phyloP scores from a whole-genome alignment of 1,139 yeast genomes.

The Taiozyma sp. region DNA sequence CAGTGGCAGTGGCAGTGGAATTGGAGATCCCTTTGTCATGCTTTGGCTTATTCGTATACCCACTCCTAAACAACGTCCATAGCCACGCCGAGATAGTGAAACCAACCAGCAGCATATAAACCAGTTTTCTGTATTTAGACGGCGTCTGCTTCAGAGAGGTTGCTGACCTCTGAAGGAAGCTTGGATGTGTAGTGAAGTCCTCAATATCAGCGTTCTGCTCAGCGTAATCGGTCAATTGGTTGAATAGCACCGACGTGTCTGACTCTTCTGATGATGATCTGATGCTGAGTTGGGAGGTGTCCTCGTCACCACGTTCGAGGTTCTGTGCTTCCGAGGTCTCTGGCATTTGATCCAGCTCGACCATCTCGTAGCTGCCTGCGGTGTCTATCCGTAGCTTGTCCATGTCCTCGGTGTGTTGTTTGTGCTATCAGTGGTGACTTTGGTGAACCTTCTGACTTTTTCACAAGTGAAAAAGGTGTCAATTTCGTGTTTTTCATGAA shows the following conservation, averaged over 20 bases:
- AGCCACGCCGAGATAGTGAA: neutral
- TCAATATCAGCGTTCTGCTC: neutral
- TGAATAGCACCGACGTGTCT: neutral
- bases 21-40: neutral
- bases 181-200: constrained; percentile 4
- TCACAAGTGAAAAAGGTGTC: neutral
- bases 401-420: neutral
- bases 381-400: neutral
- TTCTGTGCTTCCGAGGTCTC: neutral
- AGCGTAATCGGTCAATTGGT: constrained; percentile 3
- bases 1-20: neutral
- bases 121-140: neutral
- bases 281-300: neutral
- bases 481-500: neutral
- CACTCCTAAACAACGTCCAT: neutral
- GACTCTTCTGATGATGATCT: neutral
- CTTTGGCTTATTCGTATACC: neutral
- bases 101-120: neutral
- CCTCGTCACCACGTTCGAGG: neutral
- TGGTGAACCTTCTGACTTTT: too few species aligned
- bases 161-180: constrained; percentile 4
- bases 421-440: too few species aligned
- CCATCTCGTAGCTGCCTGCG: constrained; percentile 5
- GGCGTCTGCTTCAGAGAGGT: neutral
- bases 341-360: neutral